Evolutionary conservation across 805 yeast genomes (phyloP), one percentile per base, ranked within the genome.

Genomic region (Metschnikowia arizonensis): DNA sequence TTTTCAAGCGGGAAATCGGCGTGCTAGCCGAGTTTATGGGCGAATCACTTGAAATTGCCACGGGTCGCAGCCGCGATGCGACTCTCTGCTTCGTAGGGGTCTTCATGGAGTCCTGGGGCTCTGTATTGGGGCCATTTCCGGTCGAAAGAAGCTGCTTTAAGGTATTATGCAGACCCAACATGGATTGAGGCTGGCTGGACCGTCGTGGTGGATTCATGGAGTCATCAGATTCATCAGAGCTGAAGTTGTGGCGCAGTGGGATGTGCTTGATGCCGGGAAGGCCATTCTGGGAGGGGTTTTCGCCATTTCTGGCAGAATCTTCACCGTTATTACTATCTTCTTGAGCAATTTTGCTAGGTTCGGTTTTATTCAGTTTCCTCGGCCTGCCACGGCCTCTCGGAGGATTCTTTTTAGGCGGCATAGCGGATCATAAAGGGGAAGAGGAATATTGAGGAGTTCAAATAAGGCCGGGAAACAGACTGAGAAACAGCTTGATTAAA

Each of bases 111-210:
- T 18, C 28, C 18, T 4, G 23, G 29, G 34, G 34, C 4, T 31
- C 26, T 9, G 19, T 15, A 2, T 5, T 7, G 21, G 38, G 17
- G 5, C 28, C 29, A 19, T 33, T 29, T 25, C 32, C 12, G 18
- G 44, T 50, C 14, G 48, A 43, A n/a, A 54, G 49, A 17, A 52
- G 53, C 48, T 50, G 54, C 11, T 48, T 53, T 38, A 54, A 52
- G 19, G 49, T 35, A 26, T 54, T 54, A 40, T 50, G 56, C 12
- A 52, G 24, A 15, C 56, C 54, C 17, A 52, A 39, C 26, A 54
- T 33, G 15, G 46, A 31, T 41, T 38, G 53, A 7, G 36, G 36
- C 43, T 44, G 50, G 31, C 52, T 50, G 30, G 45, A 42, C 17
- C 42, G 44, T 23, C 21, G 33, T 2, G 19, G 40, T 29, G 46